Conservation (phyloP, 306 rosid species). For the Carpinus viminea region DNA sequence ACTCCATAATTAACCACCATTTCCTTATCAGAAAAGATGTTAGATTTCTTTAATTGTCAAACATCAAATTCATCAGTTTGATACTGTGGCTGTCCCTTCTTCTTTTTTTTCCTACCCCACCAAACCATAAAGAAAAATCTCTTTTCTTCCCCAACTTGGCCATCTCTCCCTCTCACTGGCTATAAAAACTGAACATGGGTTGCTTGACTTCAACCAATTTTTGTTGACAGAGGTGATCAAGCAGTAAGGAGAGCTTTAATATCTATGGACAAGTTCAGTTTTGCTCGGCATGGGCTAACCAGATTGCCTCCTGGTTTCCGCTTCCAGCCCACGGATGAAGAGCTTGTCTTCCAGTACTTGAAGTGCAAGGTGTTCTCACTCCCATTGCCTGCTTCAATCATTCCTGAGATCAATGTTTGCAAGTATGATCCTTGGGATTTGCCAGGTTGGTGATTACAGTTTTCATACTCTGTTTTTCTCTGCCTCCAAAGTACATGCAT, state of each 20-base stretch:
- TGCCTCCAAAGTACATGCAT: neutral
- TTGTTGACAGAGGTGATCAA: constrained; percentile 3
- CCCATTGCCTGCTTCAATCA: constrained; percentile 81
- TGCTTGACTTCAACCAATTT: constrained; percentile 4
- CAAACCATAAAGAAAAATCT: neutral
- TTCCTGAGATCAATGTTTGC: constrained; percentile 74
- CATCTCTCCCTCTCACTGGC: neutral
- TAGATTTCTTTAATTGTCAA: constrained; percentile 26
- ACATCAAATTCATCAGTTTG: constrained; percentile 43
- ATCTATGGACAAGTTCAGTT: constrained; percentile 51
- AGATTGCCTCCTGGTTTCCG: constrained; percentile 96
- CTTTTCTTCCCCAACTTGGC: constrained; percentile 2
- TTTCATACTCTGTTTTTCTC: neutral
- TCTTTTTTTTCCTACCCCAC: constrained; percentile 10
- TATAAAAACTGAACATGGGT: constrained; percentile 28
- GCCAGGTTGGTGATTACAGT: constrained; percentile 46
- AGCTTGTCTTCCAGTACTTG: constrained; percentile 76
- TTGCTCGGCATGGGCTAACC: constrained; percentile 55
- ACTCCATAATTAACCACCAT: too few relatives aligned
- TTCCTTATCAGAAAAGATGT: constrained; percentile 11
- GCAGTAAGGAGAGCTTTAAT: neutral
- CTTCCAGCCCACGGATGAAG: constrained; percentile 95
- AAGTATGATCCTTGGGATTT: constrained; percentile 87
- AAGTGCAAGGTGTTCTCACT: constrained; percentile 68
- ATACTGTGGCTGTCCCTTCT: constrained; percentile 8